phyloP scores from a whole-genome alignment of 2,329 filamentous ascomycete genomes.

The Ustulina deusta region DNA sequence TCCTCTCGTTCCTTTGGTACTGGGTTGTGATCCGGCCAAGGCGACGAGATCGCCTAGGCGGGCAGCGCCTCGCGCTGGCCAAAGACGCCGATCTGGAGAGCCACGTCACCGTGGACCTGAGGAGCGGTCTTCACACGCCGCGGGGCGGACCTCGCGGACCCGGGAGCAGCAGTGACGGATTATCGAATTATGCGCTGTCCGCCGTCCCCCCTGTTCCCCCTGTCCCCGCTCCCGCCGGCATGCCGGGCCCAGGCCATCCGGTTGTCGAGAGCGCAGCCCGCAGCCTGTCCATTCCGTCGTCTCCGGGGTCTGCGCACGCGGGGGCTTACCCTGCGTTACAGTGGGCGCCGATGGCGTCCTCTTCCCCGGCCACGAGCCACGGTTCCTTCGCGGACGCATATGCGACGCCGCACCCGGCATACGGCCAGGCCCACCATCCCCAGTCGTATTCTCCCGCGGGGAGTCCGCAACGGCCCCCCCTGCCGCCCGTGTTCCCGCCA shows the following conservation, averaged over 20 bases:
- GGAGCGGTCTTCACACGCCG: slow-evolving; percentile 3
- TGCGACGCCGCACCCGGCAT: not conserved
- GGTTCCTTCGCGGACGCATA: slow-evolving; percentile 9
- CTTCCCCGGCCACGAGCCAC: slow-evolving; percentile 11
- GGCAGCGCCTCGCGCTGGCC: not conserved
- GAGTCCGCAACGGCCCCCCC: not conserved
- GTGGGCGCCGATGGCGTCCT: not conserved
- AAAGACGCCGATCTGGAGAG: slow-evolving; percentile 43
- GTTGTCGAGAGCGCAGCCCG: slow-evolving; percentile 3
- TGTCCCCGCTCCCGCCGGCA: not conserved
- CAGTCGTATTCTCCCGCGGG: slow-evolving; percentile 2
- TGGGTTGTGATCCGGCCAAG: slow-evolving; percentile 39
- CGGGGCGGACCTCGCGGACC: not conserved
- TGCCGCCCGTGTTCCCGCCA: not conserved
- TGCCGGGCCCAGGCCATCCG: not conserved
- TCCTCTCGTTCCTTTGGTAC: slow-evolving; percentile 38
- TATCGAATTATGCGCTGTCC: slow-evolving; percentile 16
- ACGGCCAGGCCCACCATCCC: not conserved
- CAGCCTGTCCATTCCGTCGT: not conserved
- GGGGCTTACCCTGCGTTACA: slow-evolving; percentile 10
- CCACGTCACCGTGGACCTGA: slow-evolving; percentile 29
- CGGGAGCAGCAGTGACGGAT: slow-evolving; percentile 9
- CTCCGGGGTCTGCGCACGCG: not conserved
- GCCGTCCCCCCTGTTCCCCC: not conserved
- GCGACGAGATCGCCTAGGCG: slow-evolving; percentile 26